phyloP scores from a whole-genome alignment of 257 asterid species.

The Coffea eugenioides region DNA sequence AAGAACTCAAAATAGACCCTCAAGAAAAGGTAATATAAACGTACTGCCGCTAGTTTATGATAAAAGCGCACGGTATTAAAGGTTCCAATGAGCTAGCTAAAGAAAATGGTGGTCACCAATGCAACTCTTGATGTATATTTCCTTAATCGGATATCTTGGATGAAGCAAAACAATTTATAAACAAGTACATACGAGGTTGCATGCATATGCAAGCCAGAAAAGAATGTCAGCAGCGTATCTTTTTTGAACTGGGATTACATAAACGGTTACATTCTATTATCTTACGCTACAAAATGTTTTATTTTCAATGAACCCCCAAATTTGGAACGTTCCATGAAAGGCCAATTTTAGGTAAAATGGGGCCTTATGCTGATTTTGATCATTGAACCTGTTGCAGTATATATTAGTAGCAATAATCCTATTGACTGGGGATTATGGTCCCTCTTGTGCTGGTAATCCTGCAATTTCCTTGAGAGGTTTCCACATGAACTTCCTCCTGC shows the following conservation, averaged over 20 bases:
- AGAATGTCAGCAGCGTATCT: neutral
- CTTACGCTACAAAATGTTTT: neutral
- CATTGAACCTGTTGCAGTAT: neutral
- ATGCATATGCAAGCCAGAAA: neutral
- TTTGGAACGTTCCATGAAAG: neutral
- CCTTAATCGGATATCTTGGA: too few relatives aligned
- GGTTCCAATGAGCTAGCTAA: too few relatives aligned
- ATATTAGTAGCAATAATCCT: too few relatives aligned
- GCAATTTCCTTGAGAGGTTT: conserved; percentile 76
- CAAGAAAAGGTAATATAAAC: too few relatives aligned
- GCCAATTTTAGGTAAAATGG: neutral
- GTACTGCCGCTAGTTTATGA: too few relatives aligned
- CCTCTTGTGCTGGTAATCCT: conserved; percentile 35
- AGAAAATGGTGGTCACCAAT: too few relatives aligned
- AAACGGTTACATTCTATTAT: neutral
- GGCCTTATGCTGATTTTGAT: neutral
- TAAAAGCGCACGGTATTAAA: too few relatives aligned
- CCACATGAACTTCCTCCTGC: conserved; percentile 88
- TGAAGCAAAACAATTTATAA: too few relatives aligned
- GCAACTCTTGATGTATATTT: too few relatives aligned
- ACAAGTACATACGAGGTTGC: too few relatives aligned
- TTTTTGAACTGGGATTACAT: neutral
- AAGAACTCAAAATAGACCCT: too few relatives aligned
- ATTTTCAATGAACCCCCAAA: neutral
- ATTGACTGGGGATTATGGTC: neutral